Base-by-base conservation (phyloP, 768 basidiomycete species). In the Leccinum rimulosum region DNA sequence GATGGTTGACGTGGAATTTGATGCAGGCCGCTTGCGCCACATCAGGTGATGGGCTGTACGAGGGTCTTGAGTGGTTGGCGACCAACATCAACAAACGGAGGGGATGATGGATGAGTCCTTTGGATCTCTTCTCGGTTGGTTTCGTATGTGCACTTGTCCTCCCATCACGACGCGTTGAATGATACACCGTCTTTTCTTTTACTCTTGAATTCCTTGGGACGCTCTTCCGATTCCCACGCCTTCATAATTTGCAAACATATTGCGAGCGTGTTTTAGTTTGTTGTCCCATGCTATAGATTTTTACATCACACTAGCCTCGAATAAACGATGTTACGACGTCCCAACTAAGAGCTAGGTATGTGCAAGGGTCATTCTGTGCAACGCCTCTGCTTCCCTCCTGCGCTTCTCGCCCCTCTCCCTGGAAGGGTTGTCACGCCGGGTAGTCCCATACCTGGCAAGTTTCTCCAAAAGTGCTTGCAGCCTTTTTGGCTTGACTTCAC, bases 31-130 rank as follows among this genome's bases (percentile, higher is more conserved):
- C 97, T 49, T 99, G 96, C 73, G 97, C 97, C 57, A 98, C 97
- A 49, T 95, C 92, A 66, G 97, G 96, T 65, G 97, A 98, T 73
- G 97, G 97, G 80, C 82, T 98, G 59, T 98, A 98, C 75, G 96
- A 98, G 79, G 96, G 96, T 76, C 82, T 97, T 67, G 95, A 98
- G 80, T 98, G 95, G 96, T 79, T 94, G 84, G 91, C 88, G 66
- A 83, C 85, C 66, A 93, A 93, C 82, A 89, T 93, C 80, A 71
- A 66, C 52, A 91, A 91, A 79, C 87, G 88, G 74, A 87, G 88
- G 75, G 79, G 80, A 78, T 91, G 85, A 85, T 54, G 51, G 53
- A 56, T n/a, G 54, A 49, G 25, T 27, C 15, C 19, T 52, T 58
- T 75, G 65, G 61, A 66, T 59, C 66, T 68, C 52, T 69, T 58